These are phyloP conservation scores for Friedmanniomyces simplex DNA, from an alignment of 495 filamentous ascomycete genomes.

Conservation along the genomic window DNA sequence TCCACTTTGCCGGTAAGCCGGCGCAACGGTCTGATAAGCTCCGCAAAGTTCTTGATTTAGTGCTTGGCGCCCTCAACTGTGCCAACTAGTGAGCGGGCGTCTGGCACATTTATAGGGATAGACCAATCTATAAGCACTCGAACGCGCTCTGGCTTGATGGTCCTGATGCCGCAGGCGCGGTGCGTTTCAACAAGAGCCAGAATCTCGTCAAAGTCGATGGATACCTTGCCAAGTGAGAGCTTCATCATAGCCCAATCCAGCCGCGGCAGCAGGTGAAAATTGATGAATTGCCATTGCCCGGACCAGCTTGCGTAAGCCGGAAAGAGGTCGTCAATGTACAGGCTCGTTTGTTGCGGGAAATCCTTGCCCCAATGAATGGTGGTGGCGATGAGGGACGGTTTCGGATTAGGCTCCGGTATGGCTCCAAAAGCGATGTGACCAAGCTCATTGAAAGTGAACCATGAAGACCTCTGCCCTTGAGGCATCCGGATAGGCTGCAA, in stretches of 20 bases:
- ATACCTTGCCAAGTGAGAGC: background rate
- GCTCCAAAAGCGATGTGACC: background rate
- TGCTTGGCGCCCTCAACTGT: background rate
- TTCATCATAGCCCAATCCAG: background rate
- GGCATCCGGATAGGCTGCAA: background rate
- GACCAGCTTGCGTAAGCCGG: background rate
- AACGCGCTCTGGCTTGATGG: too few species aligned
- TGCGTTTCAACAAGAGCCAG: background rate
- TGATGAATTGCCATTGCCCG: background rate
- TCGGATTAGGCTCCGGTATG: background rate
- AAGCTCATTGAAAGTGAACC: background rate
- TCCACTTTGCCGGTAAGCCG: background rate
- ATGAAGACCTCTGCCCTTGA: background rate
- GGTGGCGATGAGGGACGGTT: background rate
- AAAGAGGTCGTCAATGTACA: background rate
- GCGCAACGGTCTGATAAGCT: background rate
- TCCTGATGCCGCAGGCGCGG: background rate
- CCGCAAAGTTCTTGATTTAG: background rate
- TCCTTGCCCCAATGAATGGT: background rate
- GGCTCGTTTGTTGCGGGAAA: background rate
- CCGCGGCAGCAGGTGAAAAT: background rate
- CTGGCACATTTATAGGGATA: background rate
- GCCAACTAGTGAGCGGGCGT: background rate
- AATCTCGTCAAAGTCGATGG: background rate
- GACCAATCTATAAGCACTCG: background rate